Evolutionary conservation across 192 early-diverging fungal species (phyloP).

Genomic region (Backusella psychrophila): DNA sequence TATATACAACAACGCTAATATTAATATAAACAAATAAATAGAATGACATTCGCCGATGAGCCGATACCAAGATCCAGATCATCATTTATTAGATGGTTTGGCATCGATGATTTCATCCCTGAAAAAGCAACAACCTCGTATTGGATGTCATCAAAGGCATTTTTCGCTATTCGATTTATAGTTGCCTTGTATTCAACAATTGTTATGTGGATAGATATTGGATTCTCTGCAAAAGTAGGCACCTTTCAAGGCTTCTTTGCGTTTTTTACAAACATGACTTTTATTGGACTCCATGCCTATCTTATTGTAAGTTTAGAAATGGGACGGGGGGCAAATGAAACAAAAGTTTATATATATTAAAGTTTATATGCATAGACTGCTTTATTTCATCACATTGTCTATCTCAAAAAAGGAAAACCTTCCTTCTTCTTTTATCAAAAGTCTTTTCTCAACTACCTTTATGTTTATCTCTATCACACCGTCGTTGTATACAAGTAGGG

Average conservation of each 20-base stretch:
- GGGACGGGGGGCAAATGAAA: not conserved
- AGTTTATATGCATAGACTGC: constrained; percentile 13
- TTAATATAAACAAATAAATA: not conserved
- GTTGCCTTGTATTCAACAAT: constrained; percentile 17
- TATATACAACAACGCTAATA: not conserved
- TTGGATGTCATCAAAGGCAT: constrained; percentile 20
- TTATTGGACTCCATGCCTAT: constrained; percentile 30
- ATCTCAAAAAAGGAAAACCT: not conserved
- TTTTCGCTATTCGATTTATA: constrained; percentile 19
- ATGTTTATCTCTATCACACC: constrained; percentile 30
- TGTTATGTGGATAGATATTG: constrained; percentile 24
- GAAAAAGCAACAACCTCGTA: constrained; percentile 33
- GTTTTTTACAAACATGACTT: constrained; percentile 34
- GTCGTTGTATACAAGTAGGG: constrained; percentile 36
- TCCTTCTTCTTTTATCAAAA: constrained; percentile 27
- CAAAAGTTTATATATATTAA: not conserved
- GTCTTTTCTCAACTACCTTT: constrained; percentile 31
- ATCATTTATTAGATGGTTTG: constrained; percentile 24
- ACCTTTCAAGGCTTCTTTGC: constrained; percentile 9
- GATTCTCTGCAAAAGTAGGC: not conserved
- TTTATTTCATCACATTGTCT: constrained; percentile 20
- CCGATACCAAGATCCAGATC: not conserved
- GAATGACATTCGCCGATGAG: not conserved
- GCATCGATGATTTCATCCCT: constrained; percentile 32
- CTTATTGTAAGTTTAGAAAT: constrained; percentile 20